These are phyloP conservation scores for Rehmannia glutinosa DNA, from an alignment of 257 asterid species.

Conservation along the genomic window DNA sequence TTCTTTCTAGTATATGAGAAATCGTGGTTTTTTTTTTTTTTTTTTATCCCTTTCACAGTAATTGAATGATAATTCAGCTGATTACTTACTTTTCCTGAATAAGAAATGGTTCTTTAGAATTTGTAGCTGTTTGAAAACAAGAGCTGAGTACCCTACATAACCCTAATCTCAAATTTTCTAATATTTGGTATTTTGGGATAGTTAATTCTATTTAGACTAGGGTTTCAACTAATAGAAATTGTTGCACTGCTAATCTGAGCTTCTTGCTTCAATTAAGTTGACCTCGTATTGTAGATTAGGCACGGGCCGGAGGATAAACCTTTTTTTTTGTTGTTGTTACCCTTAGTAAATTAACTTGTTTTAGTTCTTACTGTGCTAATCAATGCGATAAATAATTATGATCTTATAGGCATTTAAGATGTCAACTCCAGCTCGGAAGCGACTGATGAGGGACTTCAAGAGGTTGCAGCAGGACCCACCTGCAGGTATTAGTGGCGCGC, in stretches of 20 bases:
- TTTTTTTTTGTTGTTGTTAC: background rate
- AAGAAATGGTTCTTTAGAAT: too few relatives aligned
- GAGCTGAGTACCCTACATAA: too few relatives aligned
- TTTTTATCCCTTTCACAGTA: too few relatives aligned
- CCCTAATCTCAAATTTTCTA: too few relatives aligned
- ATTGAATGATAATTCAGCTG: too few relatives aligned
- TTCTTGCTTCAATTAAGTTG: background rate
- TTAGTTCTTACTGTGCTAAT: background rate
- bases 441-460: conserved; percentile 82
- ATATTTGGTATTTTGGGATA: too few relatives aligned
- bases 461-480: conserved; percentile 85
- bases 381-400: background rate
- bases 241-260: background rate
- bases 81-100: too few relatives aligned
- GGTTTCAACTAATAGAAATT: background rate
- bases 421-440: conserved; percentile 77
- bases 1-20: too few relatives aligned
- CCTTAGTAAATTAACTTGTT: background rate
- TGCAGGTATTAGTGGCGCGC: conserved; percentile 78
- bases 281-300: background rate
- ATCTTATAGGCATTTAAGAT: conserved; percentile 33
- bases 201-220: background rate
- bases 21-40: too few relatives aligned
- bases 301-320: background rate
- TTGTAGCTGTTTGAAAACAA: too few relatives aligned